Percentiles rank a stretch among this genome's conserved stretches.
phyloP scores from a whole-genome alignment of 2,329 filamentous ascomycete species.

The Alternaria novae-zelandiae region DNA sequence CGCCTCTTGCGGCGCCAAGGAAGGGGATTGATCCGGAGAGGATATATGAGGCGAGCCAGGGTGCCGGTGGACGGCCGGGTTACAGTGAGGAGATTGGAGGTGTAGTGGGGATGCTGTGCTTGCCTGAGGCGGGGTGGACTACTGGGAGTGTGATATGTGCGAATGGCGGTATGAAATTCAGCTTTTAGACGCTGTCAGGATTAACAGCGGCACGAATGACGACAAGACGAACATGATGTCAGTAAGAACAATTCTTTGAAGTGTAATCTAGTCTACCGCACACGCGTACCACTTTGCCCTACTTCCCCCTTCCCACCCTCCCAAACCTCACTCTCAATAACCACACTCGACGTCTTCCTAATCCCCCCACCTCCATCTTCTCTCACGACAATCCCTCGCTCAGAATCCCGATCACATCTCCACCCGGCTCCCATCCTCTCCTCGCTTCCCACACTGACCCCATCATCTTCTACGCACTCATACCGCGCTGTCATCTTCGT shows the following conservation, averaged over 20 bases:
- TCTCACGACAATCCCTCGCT: not conserved
- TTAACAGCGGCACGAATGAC: not conserved
- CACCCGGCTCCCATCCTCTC: constrained; percentile 5
- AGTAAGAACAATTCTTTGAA: too few relatives aligned
- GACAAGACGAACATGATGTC: not conserved
- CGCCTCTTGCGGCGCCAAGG: constrained; percentile 69
- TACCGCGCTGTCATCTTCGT: not conserved
- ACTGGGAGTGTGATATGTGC: constrained; percentile 81
- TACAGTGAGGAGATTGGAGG: constrained; percentile 76
- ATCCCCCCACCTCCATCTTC: not conserved
- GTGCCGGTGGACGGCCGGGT: constrained; percentile 61
- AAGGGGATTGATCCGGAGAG: constrained; percentile 67
- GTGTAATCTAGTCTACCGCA: not conserved
- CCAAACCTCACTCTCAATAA: not conserved
- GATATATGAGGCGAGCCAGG: constrained; percentile 52
- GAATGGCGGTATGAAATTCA: constrained; percentile 72
- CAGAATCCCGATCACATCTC: not conserved
- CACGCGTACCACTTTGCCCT: not conserved
- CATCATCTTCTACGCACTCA: constrained; percentile 11
- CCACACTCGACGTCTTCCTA: not conserved
- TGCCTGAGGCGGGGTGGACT: constrained; percentile 74
- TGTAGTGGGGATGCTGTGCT: constrained; percentile 77
- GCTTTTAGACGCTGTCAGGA: constrained; percentile 18
- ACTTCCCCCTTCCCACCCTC: not conserved
- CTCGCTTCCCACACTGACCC: constrained; percentile 16